These are phyloP conservation scores for Arthroderma sp. DNA, from an alignment of 2,329 filamentous ascomycete species.

Conservation along the genomic window DNA sequence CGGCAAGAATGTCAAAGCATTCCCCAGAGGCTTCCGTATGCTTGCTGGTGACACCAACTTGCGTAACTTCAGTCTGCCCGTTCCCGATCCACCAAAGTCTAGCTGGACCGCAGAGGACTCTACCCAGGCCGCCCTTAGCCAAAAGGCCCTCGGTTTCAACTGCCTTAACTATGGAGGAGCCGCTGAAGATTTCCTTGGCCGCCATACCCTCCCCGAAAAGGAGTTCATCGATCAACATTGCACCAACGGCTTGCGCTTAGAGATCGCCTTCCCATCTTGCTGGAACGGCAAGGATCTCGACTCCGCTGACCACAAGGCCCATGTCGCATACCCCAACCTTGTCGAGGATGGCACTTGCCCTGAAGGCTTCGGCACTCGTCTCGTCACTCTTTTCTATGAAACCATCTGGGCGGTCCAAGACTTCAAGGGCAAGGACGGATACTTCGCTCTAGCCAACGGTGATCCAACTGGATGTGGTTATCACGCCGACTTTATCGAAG, in stretches of 20 bases:
- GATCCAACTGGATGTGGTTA: conserved; percentile 65
- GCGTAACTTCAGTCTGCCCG: conserved; percentile 56
- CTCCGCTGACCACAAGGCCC: conserved; percentile 41
- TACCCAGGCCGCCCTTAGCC: conserved; percentile 56
- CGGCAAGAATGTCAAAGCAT: conserved; percentile 52
- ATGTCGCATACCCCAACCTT: conserved; percentile 66
- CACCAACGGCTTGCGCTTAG: conserved; percentile 64
- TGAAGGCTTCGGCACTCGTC: conserved; percentile 49
- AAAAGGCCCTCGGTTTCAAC: conserved; percentile 88
- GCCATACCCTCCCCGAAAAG: conserved; percentile 73
- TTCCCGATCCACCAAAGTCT: conserved; percentile 57
- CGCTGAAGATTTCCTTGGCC: conserved; percentile 62
- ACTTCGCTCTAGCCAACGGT: conserved; percentile 66
- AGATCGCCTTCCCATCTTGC: conserved; percentile 81
- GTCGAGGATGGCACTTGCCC: conserved; percentile 70
- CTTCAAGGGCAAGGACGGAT: conserved; percentile 49
- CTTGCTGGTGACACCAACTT: conserved; percentile 58
- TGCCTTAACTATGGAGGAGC: conserved; percentile 64
- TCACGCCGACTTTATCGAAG: conserved; percentile 67
- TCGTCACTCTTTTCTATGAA: conserved; percentile 71
- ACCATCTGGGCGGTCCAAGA: conserved; percentile 65
- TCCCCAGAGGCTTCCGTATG: conserved; percentile 69
- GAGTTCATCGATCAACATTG: conserved; percentile 68
- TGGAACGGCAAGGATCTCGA: conserved; percentile 61
- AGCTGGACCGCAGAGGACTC: conserved; percentile 51